Evolutionary conservation across 1,284 basidiomycete species (phyloP).

Genomic region (Mycena sp.): DNA sequence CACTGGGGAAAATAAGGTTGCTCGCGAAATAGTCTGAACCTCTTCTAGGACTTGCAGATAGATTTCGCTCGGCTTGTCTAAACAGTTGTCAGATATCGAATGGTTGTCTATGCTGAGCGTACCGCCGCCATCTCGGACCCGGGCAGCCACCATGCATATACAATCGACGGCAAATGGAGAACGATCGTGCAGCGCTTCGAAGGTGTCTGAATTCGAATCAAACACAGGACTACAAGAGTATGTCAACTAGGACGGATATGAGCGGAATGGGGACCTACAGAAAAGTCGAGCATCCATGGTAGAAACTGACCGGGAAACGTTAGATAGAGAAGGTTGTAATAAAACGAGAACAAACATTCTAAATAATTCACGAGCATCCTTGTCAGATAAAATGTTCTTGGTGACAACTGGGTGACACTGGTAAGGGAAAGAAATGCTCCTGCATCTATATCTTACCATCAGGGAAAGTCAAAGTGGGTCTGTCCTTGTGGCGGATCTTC

Average conservation of each 20-base stretch:
- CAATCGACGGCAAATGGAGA: conserved; percentile 87
- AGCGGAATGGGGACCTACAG: conserved; percentile 51
- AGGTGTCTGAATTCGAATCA: conserved; percentile 81
- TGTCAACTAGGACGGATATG: neutral
- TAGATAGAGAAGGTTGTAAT: conserved; percentile 25
- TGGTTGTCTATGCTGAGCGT: conserved; percentile 33
- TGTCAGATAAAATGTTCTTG: conserved; percentile 80
- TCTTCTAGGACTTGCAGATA: conserved; percentile 79
- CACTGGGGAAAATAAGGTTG: conserved; percentile 88
- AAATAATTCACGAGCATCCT: conserved; percentile 86
- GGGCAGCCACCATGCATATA: conserved; percentile 90
- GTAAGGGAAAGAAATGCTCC: too few species aligned
- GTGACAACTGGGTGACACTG: too few species aligned
- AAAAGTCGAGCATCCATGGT: conserved; percentile 89
- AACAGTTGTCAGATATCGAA: conserved; percentile 6
- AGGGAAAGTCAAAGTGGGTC: conserved; percentile 65
- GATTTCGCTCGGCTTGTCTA: conserved; percentile 72
- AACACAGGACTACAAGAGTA: conserved; percentile 69
- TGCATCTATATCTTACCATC: conserved; percentile 70
- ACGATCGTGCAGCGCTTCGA: conserved; percentile 79
- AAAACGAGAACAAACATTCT: conserved; percentile 66
- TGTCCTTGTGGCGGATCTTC: conserved; percentile 68
- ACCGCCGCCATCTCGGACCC: conserved; percentile 89
- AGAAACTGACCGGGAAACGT: conserved; percentile 69
- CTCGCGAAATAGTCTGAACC: conserved; percentile 84